Conservation (phyloP, 2,329 filamentous ascomycete genomes). For the Microsporum audouinii region DNA sequence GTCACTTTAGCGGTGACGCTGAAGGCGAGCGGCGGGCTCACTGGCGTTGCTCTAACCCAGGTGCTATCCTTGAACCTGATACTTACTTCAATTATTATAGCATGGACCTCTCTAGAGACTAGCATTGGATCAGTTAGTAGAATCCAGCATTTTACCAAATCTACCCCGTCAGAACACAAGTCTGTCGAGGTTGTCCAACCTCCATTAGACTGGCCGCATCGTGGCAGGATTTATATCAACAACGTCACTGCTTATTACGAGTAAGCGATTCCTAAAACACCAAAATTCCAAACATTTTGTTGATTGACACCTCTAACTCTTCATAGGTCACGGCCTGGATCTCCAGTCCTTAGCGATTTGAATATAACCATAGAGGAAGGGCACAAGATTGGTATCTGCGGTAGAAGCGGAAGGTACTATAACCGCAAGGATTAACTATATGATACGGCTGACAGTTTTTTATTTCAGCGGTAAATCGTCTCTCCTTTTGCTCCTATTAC, state of each 20-base stretch:
- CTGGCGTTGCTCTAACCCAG: conserved; percentile 39
- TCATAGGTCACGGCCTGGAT: not conserved
- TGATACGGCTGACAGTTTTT: not conserved
- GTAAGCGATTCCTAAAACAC: conserved; percentile 10
- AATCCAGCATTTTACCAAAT: conserved; percentile 40
- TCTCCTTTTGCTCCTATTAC: conserved; percentile 83
- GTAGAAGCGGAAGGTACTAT: conserved; percentile 63
- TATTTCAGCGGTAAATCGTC: conserved; percentile 67
- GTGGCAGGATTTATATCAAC: conserved; percentile 29
- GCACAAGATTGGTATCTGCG: conserved; percentile 92
- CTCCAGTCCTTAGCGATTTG: conserved; percentile 74
- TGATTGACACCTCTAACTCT: not conserved
- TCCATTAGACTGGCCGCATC: conserved; percentile 26
- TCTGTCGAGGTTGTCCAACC: conserved; percentile 26
- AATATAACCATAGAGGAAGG: conserved; percentile 73
- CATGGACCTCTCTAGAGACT: conserved; percentile 46
- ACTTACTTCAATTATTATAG: conserved; percentile 40
- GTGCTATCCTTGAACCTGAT: conserved; percentile 36
- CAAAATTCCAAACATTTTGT: not conserved
- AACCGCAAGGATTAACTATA: conserved; percentile 4
- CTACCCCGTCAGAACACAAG: conserved; percentile 28
- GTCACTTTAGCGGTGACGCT: conserved; percentile 40
- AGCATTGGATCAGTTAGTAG: conserved; percentile 44
- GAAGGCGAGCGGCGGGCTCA: conserved; percentile 36
- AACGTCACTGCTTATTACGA: conserved; percentile 28